Base-by-base conservation (phyloP, 2,329 filamentous ascomycete species). In the Ilyonectria robusta region DNA sequence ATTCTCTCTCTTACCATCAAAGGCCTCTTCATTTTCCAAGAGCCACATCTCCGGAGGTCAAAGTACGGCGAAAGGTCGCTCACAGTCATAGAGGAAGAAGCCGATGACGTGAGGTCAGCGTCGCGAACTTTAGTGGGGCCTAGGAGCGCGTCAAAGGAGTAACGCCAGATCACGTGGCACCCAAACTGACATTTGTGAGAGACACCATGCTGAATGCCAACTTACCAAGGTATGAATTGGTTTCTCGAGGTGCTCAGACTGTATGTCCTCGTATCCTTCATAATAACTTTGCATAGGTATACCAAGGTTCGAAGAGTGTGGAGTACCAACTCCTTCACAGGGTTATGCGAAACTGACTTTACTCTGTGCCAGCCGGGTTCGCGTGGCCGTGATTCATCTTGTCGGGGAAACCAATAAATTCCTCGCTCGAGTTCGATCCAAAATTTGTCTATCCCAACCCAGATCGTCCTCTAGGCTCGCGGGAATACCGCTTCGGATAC, bases 11-110 rank as follows among this genome's bases (percentile, higher is more conserved):
- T 70, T 76, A 81, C 84, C 83, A 62, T 83, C 80, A 65, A 90
- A 87, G 59, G 86, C 82, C 66, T 87, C 85, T 46, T 87, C 83
- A 74, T 86, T 88, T 73, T 91, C 88, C 54, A 92, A 80, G 65
- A 91, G 84, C 90, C 90, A 92, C 90, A 92, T 92, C 51, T 65
- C 70, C 61, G 31, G 23, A 56, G 62, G 44, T 63, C 59, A 65
- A 60, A 29, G 7, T 59, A 57, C 71, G 62, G 73, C 71, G 42
- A 62, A 53, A 68, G 48, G 70, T 66, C 67, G 68, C 56, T 71
- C 62, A 67, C 44, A 29, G 31, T 67, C 71, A 75, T 73, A 50
- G 37, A 54, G 46, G 23, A 48, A n/a, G 40, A 35, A 53, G 10
- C 31, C 31, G 55, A 75, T 75, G 74, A 75, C 74, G 70, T 76